Base-by-base conservation (phyloP, 306 rosid species). In the Dalbergia cultrata region DNA sequence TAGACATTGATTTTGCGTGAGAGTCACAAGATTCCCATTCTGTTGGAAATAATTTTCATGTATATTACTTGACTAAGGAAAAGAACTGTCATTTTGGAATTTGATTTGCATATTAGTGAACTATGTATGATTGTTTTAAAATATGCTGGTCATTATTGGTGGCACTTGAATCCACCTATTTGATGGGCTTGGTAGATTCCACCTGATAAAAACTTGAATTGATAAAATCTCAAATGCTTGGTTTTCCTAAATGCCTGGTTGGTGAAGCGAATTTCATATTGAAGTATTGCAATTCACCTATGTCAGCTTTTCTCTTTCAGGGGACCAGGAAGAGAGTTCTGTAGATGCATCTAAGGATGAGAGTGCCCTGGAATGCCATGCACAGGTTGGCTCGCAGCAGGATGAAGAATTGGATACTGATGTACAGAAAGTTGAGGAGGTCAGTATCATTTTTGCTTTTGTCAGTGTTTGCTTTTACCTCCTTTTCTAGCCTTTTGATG, bases 301-400 rank as follows among this genome's bases (percentile, higher is more conserved):
- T 59, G 74, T 61, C 74, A 78, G 79, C 74, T 9, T 85, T 76
- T 19, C 63, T 66, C 77, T 76, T 72, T 78, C 89, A 92, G 98
- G 84, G 75, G 90, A 85, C 80, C 90, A 63, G 78, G 89, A 75
- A 74, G 90, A 88, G 84, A 53, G 54, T 78, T 70, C 78, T 75
- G 85, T 60, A 76, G 86, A 80, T 81, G 90, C 80, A 81, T 81
- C 87, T 84, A 80, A 67, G 67, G 87, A 75, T 43, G 91, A 89
- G 73, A 85, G 80, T 58, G 49, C 80, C 83, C 73, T 76, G 39
- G 94, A 88, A 72, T 85, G 54, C 70, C 85, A 86, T 83, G 76
- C 63, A 82, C 88, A 86, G 35, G 83, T 62, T 83, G 89, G 44
- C 39, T 80, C 80, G 44, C 79, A 22, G 22, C 89, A 88, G 83